Evolutionary conservation across 176 grass and related monocot species (phyloP).

Genomic region (Eragrostis nindensis): DNA sequence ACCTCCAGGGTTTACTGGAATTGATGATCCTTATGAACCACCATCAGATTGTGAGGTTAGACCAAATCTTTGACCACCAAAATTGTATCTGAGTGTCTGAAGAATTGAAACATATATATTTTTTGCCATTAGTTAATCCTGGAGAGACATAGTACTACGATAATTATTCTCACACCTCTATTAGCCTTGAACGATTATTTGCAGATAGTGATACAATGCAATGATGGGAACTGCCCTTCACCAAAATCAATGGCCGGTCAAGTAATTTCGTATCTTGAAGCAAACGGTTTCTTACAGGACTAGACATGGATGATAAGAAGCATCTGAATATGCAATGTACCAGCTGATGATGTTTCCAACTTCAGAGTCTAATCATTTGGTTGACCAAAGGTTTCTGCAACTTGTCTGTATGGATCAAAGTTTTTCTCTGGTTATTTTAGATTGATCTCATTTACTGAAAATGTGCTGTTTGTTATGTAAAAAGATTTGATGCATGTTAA

Average conservation of each 20-base stretch:
- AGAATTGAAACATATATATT: background rate
- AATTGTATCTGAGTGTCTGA: background rate
- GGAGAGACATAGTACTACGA: background rate
- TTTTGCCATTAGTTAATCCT: background rate
- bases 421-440: background rate
- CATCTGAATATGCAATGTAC: background rate
- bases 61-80: background rate
- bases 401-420: background rate
- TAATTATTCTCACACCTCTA: background rate
- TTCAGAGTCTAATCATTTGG: background rate
- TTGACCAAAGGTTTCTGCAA: background rate
- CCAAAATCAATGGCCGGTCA: conserved; percentile 72
- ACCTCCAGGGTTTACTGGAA: conserved; percentile 77
- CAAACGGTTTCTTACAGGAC: conserved; percentile 61
- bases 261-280: conserved; percentile 72
- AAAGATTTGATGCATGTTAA: background rate
- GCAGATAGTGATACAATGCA: conserved; percentile 82
- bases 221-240: conserved; percentile 55
- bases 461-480: background rate
- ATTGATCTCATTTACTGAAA: background rate
- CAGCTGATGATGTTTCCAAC: background rate
- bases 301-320: conserved; percentile 16
- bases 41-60: conserved; percentile 81
- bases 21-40: conserved; percentile 88
- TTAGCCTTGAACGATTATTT: background rate